These are phyloP conservation scores for Marchantia polymorpha DNA, from an alignment of 225 moss, liverwort and hornwort genomes.

Conservation along the genomic window DNA sequence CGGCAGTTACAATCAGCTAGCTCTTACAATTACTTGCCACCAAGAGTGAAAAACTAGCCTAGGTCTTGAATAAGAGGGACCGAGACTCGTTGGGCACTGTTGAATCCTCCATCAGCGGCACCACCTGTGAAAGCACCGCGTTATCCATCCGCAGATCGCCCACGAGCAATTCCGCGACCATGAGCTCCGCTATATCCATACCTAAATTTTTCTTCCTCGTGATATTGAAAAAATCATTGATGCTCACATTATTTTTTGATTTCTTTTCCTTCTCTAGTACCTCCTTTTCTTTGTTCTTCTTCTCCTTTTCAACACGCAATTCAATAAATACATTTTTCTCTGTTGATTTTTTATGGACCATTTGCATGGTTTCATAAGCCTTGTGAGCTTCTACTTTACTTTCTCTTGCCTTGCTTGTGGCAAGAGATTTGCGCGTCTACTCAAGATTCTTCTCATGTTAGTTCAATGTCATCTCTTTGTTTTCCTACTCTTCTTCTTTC, in stretches of 20 bases:
- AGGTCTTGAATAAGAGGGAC: conserved; percentile 89
- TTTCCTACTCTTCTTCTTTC: conserved; percentile 59
- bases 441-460: conserved; percentile 91
- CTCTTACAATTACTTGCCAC: conserved; percentile 55
- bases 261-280: conserved; percentile 79
- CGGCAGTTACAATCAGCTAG: not conserved
- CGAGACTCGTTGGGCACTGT: conserved; percentile 43
- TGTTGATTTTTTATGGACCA: conserved; percentile 74
- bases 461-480: conserved; percentile 89
- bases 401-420: no score
- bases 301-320: conserved; percentile 88
- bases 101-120: conserved; percentile 31
- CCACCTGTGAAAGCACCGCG: conserved; percentile 42
- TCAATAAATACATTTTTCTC: conserved; percentile 85
- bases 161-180: conserved; percentile 58
- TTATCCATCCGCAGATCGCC: conserved; percentile 37
- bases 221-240: conserved; percentile 92
- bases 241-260: conserved; percentile 76
- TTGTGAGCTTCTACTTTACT: conserved; percentile 84
- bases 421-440: conserved; percentile 78
- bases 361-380: conserved; percentile 77
- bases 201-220: conserved; percentile 72
- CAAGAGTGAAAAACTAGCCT: conserved; percentile 75
- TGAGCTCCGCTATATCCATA: conserved; percentile 55
- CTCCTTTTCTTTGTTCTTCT: conserved; percentile 69